A percentile compares a stretch with the other conserved stretches of the same genome.
These are phyloP conservation scores for Spiraea crenata DNA, from an alignment of 331 rosid genomes.

Conservation along the genomic window DNA sequence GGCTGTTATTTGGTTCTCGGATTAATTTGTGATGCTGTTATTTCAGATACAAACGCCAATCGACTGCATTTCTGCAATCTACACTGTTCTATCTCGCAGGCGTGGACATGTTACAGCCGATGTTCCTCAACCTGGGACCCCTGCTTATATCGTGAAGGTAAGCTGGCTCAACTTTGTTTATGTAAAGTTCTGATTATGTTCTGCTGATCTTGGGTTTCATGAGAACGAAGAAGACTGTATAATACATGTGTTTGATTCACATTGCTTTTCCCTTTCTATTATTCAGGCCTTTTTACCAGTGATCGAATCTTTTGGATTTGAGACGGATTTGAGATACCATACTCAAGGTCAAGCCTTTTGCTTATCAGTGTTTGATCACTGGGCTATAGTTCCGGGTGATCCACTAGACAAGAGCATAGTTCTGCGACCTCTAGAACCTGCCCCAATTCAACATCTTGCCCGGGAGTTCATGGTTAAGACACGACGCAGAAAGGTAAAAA, in stretches of 20 bases:
- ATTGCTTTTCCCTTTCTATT: constrained; percentile 12
- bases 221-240: background rate
- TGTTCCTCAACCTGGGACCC: constrained; percentile 99
- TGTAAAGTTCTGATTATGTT: background rate
- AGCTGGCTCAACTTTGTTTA: constrained; percentile 22
- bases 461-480: constrained; percentile 99
- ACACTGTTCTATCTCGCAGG: constrained; percentile 88
- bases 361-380: constrained; percentile 79
- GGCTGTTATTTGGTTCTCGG: constrained; percentile 22
- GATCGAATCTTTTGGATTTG: constrained; percentile 93
- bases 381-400: constrained; percentile 99
- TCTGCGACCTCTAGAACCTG: constrained; percentile 96
- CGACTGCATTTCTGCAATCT: constrained; percentile 95
- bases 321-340: constrained; percentile 94
- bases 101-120: constrained; percentile 99
- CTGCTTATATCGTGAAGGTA: constrained; percentile 86
- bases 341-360: constrained; percentile 98
- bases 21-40: constrained; percentile 25
- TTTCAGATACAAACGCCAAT: constrained; percentile 96
- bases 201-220: background rate
- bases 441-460: constrained; percentile 95
- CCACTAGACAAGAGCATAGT: constrained; percentile 93
- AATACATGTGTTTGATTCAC: background rate
- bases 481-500: constrained; percentile 89
- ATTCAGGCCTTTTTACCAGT: constrained; percentile 92